A percentile compares a stretch with the other conserved stretches of the same genome.
These are phyloP conservation scores for Lasiodiplodia sp. DNA, from an alignment of 2,329 filamentous ascomycete species.

Conservation along the genomic window DNA sequence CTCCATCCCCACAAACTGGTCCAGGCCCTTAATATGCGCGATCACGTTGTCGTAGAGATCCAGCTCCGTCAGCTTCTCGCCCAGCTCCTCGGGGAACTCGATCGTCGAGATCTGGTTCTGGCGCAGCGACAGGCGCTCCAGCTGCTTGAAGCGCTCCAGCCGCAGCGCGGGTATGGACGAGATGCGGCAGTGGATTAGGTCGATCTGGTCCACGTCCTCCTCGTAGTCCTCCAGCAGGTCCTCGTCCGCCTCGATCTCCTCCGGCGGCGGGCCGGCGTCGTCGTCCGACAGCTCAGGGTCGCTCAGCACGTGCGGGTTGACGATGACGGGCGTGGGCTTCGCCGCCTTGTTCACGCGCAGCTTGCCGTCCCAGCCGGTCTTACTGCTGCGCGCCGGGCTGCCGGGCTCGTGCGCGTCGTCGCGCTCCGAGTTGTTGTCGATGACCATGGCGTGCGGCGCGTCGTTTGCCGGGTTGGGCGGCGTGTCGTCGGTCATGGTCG, in stretches of 20 bases:
- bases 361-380: slow-evolving; percentile 81
- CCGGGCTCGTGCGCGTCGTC: not conserved
- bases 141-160: slow-evolving; percentile 82
- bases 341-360: slow-evolving; percentile 70
- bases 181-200: slow-evolving; percentile 87
- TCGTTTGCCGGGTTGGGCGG: not conserved
- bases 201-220: slow-evolving; percentile 67
- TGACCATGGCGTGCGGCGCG: slow-evolving; percentile 18
- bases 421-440: slow-evolving; percentile 19
- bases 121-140: slow-evolving; percentile 82
- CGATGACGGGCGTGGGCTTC: slow-evolving; percentile 63
- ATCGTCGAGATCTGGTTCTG: slow-evolving; percentile 89
- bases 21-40: slow-evolving; percentile 82
- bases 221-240: slow-evolving; percentile 68
- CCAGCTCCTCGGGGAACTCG: slow-evolving; percentile 73
- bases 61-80: slow-evolving; percentile 76
- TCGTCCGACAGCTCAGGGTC: slow-evolving; percentile 86
- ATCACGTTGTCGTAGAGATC: slow-evolving; percentile 98
- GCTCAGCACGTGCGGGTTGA: slow-evolving; percentile 81
- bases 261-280: slow-evolving; percentile 66
- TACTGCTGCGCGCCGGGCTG: slow-evolving; percentile 37
- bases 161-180: slow-evolving; percentile 76
- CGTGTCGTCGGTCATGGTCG: not conserved
- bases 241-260: slow-evolving; percentile 83
- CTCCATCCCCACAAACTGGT: slow-evolving; percentile 76